A percentile compares a stretch with the other conserved stretches of the same genome.
phyloP scores from a whole-genome alignment of 1,284 basidiomycete genomes.

The Retiboletus fuscus region DNA sequence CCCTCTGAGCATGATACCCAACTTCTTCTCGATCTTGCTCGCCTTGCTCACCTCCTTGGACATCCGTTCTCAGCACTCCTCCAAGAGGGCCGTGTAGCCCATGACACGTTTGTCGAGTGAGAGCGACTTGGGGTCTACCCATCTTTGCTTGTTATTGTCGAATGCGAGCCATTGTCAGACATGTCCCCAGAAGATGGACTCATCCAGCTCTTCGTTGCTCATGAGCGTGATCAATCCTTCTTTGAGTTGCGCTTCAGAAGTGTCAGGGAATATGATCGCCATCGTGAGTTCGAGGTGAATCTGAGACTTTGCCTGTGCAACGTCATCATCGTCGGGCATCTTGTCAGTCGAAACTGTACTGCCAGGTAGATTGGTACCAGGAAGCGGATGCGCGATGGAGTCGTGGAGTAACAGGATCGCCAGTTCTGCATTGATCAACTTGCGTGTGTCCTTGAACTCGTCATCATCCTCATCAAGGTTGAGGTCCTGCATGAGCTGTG shows the following conservation, averaged over 20 bases:
- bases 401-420: conserved; percentile 89
- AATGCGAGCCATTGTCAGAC: conserved; percentile 72
- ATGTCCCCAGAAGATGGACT: conserved; percentile 74
- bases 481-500: conserved; percentile 72
- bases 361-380: conserved; percentile 88
- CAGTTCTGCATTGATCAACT: conserved; percentile 84
- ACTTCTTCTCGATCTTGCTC: conserved; percentile 92
- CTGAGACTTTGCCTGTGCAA: conserved; percentile 78
- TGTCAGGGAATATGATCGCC: conserved; percentile 83
- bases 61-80: conserved; percentile 79
- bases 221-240: conserved; percentile 75
- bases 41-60: conserved; percentile 85
- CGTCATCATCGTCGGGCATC: conserved; percentile 80
- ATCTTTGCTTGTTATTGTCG: conserved; percentile 67
- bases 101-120: conserved; percentile 68
- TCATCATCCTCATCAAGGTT: conserved; percentile 63
- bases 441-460: conserved; percentile 64
- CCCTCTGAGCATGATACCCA: conserved; percentile 88
- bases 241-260: conserved; percentile 81
- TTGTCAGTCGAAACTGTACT: conserved; percentile 79
- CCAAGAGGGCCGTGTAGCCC: conserved; percentile 75
- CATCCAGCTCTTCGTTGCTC: conserved; percentile 69
- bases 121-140: conserved; percentile 76
- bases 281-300: conserved; percentile 87
- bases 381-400: conserved; percentile 87